Conservation (phyloP, 768 basidiomycete genomes). For the Cyclocybe cylindracea region DNA sequence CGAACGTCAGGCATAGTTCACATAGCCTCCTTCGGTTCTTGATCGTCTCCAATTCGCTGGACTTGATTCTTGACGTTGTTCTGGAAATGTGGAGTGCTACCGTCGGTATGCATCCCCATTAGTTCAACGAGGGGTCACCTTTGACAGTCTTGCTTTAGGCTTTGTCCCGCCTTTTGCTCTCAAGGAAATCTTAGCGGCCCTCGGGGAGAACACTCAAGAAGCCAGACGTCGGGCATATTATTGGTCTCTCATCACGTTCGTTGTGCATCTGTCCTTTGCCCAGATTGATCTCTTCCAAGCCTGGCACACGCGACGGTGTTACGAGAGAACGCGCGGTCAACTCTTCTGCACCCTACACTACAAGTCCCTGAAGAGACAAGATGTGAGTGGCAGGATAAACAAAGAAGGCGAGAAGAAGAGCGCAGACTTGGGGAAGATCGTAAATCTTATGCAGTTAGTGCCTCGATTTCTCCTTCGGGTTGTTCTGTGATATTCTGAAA, state of each 20-base stretch:
- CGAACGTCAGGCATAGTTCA: constrained; percentile 43
- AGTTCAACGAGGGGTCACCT: not conserved
- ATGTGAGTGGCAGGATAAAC: constrained; percentile 50
- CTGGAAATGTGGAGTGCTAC: constrained; percentile 64
- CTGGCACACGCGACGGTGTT: constrained; percentile 72
- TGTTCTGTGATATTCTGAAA: not conserved
- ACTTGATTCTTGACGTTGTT: constrained; percentile 59
- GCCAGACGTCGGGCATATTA: constrained; percentile 49
- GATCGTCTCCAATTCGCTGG: constrained; percentile 65
- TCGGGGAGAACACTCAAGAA: constrained; percentile 43
- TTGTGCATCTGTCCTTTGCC: constrained; percentile 67
- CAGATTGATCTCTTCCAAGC: constrained; percentile 61
- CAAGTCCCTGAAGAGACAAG: constrained; percentile 63
- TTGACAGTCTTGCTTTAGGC: constrained; percentile 33
- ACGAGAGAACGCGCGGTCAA: constrained; percentile 72
- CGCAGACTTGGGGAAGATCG: constrained; percentile 70
- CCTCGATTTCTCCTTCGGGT: constrained; percentile 4
- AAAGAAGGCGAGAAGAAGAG: constrained; percentile 37
- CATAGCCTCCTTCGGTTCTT: constrained; percentile 65
- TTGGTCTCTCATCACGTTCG: constrained; percentile 60
- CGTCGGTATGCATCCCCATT: constrained; percentile 35
- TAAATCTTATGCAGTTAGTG: constrained; percentile 74
- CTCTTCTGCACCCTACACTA: constrained; percentile 71
- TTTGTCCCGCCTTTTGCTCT: constrained; percentile 70
- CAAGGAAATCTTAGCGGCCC: constrained; percentile 55